Evolutionary conservation across 179 eudicot genomes (phyloP).

Genomic region (Monotropa hypopitys): DNA sequence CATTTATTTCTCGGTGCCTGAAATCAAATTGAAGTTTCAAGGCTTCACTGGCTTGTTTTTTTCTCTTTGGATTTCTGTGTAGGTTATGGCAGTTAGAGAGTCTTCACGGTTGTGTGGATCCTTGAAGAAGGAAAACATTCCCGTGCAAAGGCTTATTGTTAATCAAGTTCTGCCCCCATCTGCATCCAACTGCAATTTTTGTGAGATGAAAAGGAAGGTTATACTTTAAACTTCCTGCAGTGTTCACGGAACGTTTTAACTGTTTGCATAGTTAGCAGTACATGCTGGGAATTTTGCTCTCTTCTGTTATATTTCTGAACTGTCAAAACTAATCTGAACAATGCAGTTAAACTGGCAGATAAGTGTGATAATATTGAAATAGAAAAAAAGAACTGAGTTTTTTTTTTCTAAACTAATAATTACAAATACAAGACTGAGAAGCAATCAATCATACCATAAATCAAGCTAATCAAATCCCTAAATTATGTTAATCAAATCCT

Average conservation of each 20-base stretch:
- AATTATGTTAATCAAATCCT: too few species aligned
- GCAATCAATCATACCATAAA: too few species aligned
- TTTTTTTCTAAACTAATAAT: too few species aligned
- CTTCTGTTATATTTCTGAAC: not conserved
- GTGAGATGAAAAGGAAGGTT: slow-evolving; percentile 89
- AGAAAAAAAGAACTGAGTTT: too few species aligned
- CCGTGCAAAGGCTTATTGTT: slow-evolving; percentile 81
- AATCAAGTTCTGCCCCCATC: slow-evolving; percentile 94
- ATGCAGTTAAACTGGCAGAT: not conserved
- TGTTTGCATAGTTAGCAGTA: not conserved
- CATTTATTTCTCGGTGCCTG: not conserved
- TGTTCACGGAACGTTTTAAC: not conserved
- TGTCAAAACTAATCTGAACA: not conserved
- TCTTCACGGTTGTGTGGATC: slow-evolving; percentile 84
- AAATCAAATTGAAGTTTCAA: not conserved
- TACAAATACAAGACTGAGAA: too few species aligned
- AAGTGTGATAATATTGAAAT: too few species aligned
- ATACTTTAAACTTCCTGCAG: not conserved
- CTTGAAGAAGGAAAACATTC: slow-evolving; percentile 76
- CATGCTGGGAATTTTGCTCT: not conserved
- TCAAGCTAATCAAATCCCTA: too few species aligned
- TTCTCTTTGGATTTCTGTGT: not conserved
- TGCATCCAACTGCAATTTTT: slow-evolving; percentile 89
- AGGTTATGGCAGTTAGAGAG: slow-evolving; percentile 97
- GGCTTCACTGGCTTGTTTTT: not conserved